A percentile compares a stretch with the other conserved stretches of the same genome.
These are phyloP conservation scores for Tuber borchii DNA, from an alignment of 495 filamentous ascomycete genomes.

Conservation along the genomic window DNA sequence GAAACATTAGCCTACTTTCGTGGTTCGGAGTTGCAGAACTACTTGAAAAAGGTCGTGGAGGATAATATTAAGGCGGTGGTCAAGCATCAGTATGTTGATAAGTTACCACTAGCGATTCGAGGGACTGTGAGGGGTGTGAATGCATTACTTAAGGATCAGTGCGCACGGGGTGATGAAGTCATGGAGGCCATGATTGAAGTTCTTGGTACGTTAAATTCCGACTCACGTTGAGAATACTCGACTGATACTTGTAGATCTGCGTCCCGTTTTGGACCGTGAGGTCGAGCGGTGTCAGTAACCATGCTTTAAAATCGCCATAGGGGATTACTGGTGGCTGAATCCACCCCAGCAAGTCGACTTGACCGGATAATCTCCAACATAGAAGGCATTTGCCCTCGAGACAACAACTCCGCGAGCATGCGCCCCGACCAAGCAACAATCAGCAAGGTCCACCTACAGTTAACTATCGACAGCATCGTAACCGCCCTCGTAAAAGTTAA, in stretches of 20 bases:
- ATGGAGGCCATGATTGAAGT: conserved; percentile 60
- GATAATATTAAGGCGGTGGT: conserved; percentile 94
- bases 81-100: conserved; percentile 98
- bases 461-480: too few species aligned
- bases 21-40: conserved; percentile 96
- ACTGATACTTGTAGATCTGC: conserved; percentile 58
- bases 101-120: conserved; percentile 86
- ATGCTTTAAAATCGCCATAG: too few species aligned
- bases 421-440: too few species aligned
- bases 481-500: too few species aligned
- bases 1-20: conserved; percentile 97
- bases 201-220: conserved; percentile 52
- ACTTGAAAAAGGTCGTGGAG: conserved; percentile 95
- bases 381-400: too few species aligned
- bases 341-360: too few species aligned
- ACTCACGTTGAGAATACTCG: not conserved
- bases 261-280: conserved; percentile 79
- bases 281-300: too few species aligned
- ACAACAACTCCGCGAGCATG: too few species aligned
- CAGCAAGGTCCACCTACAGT: too few species aligned
- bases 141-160: conserved; percentile 63
- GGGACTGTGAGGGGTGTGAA: conserved; percentile 68
- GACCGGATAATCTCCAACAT: too few species aligned
- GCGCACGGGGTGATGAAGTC: conserved; percentile 61
- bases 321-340: too few species aligned